Base-by-base conservation (phyloP, 2,329 filamentous ascomycete genomes). In the Claviceps sp. region DNA sequence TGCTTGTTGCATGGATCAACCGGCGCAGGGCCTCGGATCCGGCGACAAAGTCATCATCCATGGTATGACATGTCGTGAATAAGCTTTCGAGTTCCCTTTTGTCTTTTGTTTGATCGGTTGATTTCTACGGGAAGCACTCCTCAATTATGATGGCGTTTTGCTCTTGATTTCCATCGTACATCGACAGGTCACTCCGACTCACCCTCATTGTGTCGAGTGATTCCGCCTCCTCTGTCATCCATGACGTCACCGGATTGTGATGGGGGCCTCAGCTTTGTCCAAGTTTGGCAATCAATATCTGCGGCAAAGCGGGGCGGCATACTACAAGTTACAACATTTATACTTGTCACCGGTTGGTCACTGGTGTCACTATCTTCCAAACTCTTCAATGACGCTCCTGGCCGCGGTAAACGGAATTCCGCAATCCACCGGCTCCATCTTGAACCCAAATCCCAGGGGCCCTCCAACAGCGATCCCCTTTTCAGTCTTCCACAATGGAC, bases 1-100 rank as follows among this genome's bases (percentile, higher is more conserved):
- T 79, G 3, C 84, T 84, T 22, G 75, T 80, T 19, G 62, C 69
- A 30, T 70, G 64, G 52, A 82, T 77, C 50, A 70, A 71, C 10
- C 50, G 58, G 22, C 57, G 56, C 24, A 67, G 59, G 3, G 62
- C 60, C 52, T 64, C 58, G 17, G 53, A 51, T 45, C 22, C 50
- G 14, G 34, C 43, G n/a, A 14, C 37, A 39, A 54, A 52, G 43
- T 38, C 47, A 16, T 17, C 26, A 37, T 43, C 17, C 48, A 43
- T 50, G 40, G 39, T 37, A 38, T 47, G 47, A 3, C 34, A 17
- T 48, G 37, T 34, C 44, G 44, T 34, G 44, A 17, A 26, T 2
- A 16, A 22, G 16, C 30, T 22, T 14, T 13, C 10, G 10, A 22
- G 17, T 19, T 24, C 17, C 10, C 10, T 6, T 19, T 43, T 41